phyloP scores from a whole-genome alignment of 257 asterid genomes.

The Solanum tacnaense region DNA sequence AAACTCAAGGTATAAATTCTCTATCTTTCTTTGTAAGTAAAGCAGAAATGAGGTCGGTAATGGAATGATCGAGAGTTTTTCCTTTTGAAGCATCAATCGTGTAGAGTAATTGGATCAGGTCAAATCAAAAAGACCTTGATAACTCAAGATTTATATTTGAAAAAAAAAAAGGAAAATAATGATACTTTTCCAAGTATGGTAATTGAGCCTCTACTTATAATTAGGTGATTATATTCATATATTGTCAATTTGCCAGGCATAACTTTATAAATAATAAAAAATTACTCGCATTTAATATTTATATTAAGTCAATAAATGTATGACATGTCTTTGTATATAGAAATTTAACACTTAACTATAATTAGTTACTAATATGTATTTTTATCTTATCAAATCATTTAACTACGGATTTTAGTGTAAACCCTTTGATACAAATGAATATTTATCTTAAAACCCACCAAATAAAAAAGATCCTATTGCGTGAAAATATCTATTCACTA shows the following conservation, averaged over 20 bases:
- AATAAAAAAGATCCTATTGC: background rate
- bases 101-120: background rate
- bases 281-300: no score
- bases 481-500: background rate
- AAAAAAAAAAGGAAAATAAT: background rate
- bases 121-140: background rate
- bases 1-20: no score
- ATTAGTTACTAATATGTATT: no score
- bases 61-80: background rate
- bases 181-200: background rate
- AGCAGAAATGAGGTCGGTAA: no score
- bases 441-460: background rate
- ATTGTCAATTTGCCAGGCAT: background rate
- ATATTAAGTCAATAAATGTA: no score
- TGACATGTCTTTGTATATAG: no score
- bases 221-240: background rate
- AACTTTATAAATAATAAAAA: no score
- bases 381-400: background rate
- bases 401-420: no score
- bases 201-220: background rate
- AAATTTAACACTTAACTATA: no score
- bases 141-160: no score
- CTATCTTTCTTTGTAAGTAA: background rate
- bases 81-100: background rate
- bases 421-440: no score